A percentile compares a stretch with the other conserved stretches of the same genome.
Conservation (phyloP, 768 basidiomycete genomes). For the Mycena albidolilacea region DNA sequence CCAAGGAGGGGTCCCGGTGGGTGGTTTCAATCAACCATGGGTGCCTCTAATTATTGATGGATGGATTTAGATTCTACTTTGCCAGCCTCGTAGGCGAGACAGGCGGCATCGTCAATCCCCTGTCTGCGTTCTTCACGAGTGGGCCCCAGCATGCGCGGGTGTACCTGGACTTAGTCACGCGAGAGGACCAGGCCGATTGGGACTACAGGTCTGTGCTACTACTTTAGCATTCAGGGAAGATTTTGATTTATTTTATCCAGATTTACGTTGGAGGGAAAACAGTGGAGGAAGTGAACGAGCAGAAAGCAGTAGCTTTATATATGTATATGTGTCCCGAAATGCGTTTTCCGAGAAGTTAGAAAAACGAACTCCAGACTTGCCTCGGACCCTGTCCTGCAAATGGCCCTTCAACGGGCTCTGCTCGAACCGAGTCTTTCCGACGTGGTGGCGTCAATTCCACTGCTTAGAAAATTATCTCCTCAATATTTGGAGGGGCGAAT, state of each 20-base stretch:
- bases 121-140: constrained; percentile 29
- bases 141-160: constrained; percentile 37
- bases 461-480: too few relatives aligned
- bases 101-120: constrained; percentile 18
- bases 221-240: not conserved
- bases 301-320: too few relatives aligned
- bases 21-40: not conserved
- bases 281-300: not conserved
- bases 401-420: too few relatives aligned
- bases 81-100: constrained; percentile 5
- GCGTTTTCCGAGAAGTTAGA: too few relatives aligned
- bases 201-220: constrained; percentile 11
- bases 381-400: too few relatives aligned
- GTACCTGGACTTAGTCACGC: constrained; percentile 29
- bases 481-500: too few relatives aligned
- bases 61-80: constrained; percentile 9
- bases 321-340: too few relatives aligned
- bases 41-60: not conserved
- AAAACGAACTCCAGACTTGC: too few relatives aligned
- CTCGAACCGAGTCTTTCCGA: too few relatives aligned
- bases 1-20: constrained; percentile 16
- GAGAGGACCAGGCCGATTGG: constrained; percentile 14
- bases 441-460: too few relatives aligned
- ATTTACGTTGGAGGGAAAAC: constrained; percentile 11
- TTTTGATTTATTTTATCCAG: not conserved